These are phyloP conservation scores for Hypomontagnella monticulosa DNA, from an alignment of 495 filamentous ascomycete species.

Conservation along the genomic window DNA sequence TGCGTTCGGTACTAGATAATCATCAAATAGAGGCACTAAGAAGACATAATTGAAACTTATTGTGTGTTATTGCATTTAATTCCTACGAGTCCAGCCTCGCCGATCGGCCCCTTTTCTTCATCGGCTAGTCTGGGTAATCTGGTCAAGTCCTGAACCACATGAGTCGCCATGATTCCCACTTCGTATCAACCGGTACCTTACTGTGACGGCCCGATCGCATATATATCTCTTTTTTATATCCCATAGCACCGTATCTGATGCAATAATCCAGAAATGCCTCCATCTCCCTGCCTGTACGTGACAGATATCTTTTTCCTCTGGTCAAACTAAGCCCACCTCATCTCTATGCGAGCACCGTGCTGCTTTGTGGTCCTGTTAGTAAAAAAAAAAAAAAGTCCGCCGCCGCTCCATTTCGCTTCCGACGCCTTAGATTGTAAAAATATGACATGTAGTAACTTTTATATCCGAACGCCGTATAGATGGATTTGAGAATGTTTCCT, in stretches of 20 bases:
- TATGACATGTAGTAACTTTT: conserved; percentile 30
- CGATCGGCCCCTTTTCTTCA: neutral
- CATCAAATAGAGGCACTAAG: neutral
- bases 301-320: neutral
- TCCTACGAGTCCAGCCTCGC: neutral
- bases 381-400: conserved; percentile 1
- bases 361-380: conserved; percentile 1
- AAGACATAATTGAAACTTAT: neutral
- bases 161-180: neutral
- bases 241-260: neutral
- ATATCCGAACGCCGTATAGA: conserved; percentile 30
- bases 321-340: neutral
- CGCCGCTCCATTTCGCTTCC: conserved; percentile 11
- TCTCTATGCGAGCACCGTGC: conserved; percentile 13
- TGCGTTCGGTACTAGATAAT: neutral
- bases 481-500: conserved; percentile 11
- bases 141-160: conserved; percentile 4
- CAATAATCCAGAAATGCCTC: neutral
- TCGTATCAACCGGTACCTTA: neutral
- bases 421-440: conserved; percentile 9
- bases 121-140: conserved; percentile 17
- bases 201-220: neutral
- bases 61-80: neutral
- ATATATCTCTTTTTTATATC: conserved; percentile 1
- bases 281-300: neutral